Conservation (phyloP, 495 filamentous ascomycete genomes). For the Penicillium nucicola region DNA sequence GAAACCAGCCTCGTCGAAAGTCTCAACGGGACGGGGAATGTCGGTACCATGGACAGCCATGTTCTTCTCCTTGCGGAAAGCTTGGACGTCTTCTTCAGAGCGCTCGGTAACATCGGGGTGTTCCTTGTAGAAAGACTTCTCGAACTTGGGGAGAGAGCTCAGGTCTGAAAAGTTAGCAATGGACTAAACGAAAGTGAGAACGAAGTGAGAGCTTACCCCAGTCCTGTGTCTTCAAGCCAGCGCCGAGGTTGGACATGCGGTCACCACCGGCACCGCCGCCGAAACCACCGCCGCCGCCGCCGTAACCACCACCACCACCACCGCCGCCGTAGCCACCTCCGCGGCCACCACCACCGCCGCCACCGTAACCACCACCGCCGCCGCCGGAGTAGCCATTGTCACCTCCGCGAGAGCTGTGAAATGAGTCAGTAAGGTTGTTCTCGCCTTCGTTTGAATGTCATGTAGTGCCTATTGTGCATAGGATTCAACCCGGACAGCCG, state of each 20-base stretch:
- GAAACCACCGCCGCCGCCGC: constrained; percentile 44
- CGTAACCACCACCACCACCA: constrained; percentile 45
- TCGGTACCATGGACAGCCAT: constrained; percentile 75
- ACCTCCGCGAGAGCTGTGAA: constrained; percentile 38
- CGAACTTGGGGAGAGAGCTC: constrained; percentile 83
- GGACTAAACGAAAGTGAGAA: neutral
- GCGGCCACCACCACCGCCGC: constrained; percentile 53
- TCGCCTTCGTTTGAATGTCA: neutral
- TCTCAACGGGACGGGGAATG: constrained; percentile 89
- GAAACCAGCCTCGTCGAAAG: constrained; percentile 96
- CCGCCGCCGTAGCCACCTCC: constrained; percentile 44
- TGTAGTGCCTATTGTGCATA: neutral
- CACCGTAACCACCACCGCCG: constrained; percentile 51
- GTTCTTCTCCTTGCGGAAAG: constrained; percentile 75
- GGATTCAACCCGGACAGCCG: too few species aligned
- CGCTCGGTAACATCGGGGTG: constrained; percentile 72
- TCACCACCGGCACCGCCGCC: constrained; percentile 71
- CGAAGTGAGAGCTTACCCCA: constrained; percentile 63
- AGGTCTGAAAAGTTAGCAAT: constrained; percentile 60
- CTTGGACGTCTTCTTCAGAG: constrained; percentile 74
- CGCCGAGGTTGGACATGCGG: constrained; percentile 89
- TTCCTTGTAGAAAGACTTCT: constrained; percentile 99
- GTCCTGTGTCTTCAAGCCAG: constrained; percentile 75
- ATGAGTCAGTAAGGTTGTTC: constrained; percentile 19
- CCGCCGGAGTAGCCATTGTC: constrained; percentile 45